Evolutionary conservation across 208 protist species (phyloP).

Genomic region (Leishmania gerbilli): DNA sequence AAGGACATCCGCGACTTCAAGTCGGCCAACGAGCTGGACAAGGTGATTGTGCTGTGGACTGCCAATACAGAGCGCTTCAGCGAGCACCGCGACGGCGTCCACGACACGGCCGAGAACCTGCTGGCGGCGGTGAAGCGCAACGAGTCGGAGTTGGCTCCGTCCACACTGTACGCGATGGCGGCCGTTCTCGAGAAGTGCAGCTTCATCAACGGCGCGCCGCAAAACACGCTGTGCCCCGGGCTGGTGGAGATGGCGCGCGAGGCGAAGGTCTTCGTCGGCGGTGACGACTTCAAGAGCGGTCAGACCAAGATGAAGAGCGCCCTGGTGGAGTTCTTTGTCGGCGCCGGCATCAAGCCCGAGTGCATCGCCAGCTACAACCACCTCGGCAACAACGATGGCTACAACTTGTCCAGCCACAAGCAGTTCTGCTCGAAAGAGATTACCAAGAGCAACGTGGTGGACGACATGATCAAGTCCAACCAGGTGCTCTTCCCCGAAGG

Average conservation of each 20-base stretch:
- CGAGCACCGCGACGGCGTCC: constrained; percentile 89
- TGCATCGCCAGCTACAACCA: constrained; percentile 94
- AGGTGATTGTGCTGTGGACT: constrained; percentile 98
- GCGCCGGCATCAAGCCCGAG: constrained; percentile 89
- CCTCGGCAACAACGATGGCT: constrained; percentile 99
- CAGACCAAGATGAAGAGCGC: constrained; percentile 99
- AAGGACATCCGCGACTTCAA: constrained; percentile 95
- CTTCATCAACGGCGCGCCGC: constrained; percentile 99
- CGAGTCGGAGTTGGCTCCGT: constrained; percentile 95
- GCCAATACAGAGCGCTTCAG: constrained; percentile 99
- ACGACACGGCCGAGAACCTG: constrained; percentile 97
- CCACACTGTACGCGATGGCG: constrained; percentile 96
- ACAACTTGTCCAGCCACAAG: constrained; percentile 95
- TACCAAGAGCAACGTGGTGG: constrained; percentile 98
- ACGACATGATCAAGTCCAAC: constrained; percentile 99
- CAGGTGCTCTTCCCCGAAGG: constrained; percentile 93
- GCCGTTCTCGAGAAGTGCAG: constrained; percentile 96
- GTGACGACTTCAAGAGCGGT: constrained; percentile 99
- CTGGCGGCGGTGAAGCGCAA: constrained; percentile 87
- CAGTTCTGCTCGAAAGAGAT: constrained; percentile 99
- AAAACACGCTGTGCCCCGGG: constrained; percentile 99
- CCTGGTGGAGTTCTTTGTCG: constrained; percentile 98
- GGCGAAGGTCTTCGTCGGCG: constrained; percentile 93
- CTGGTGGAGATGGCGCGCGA: constrained; percentile 93
- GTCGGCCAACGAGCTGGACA: constrained; percentile 92